Evolutionary conservation across 2,329 filamentous ascomycete genomes (phyloP), one percentile per base, ranked within the genome.

Genomic region (Neoscytalidium dimidiatum): DNA sequence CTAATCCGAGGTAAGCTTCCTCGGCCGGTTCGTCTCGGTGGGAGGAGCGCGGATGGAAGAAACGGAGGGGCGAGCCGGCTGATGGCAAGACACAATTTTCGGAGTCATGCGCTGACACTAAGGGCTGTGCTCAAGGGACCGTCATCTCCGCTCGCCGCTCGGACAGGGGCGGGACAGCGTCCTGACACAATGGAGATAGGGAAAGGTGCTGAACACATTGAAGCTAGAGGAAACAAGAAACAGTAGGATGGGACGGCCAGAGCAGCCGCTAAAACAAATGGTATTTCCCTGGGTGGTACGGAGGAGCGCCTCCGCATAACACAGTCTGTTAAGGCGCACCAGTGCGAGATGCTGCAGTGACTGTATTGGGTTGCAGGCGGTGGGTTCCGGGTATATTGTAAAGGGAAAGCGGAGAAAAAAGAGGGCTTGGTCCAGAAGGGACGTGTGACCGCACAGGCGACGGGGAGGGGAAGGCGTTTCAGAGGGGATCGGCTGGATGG

Each of bases 81-180:
- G 53, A 58, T 58, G 53, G 26, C 14, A 58, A 29, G 31, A n/a
- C n/a, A 11, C 19, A 4, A 23, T 11, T 29, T 35, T 44, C 35
- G 52, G 56, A 46, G 56, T 60, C 56, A 60, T 46, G 41, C 56
- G 56, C 11, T 29, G 41, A n/a, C 56, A 23, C 38, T 41, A 43
- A 43, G 35, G 53, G 51, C 51, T 21, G 51, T 38, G 51, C 31
- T 38, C 17, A 7, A 4, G 11, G 19, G 11, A 35, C n/a, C 51
- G 38, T 60, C 56, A 46, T 60, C 56, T 60, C 56, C 56, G 56
- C 56, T 17, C 56, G 38, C 4, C 26, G 56, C 56, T 33, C 56
- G 56, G 38, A 26, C 38, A 60, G 56, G 56, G 56, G 56, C 56
- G n/a, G 13, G 13, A 26, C 38, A 13, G 6, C 33, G n/a, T 28